Base-by-base conservation (phyloP, 2,329 filamentous ascomycete genomes). In the Colletotrichum chrysophilum region DNA sequence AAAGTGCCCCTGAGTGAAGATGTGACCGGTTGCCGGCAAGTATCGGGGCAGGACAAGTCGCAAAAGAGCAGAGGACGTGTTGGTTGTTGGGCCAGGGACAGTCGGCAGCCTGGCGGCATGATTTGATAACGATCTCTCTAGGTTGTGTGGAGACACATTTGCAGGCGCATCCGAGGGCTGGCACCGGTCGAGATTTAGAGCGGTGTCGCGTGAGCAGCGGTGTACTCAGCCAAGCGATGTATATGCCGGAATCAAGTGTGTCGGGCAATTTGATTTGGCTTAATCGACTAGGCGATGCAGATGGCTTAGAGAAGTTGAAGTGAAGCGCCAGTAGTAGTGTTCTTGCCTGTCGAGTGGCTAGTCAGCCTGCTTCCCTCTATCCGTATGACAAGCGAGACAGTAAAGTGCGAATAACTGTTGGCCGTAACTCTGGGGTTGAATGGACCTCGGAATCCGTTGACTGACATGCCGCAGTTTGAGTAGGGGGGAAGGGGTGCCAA, bases 121-220 rank as follows among this genome's bases (percentile, higher is more conserved):
- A 38, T 66, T 67, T 55, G 43, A 67, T 67, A 48, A 28, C 10
- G 26, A 62, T 34, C 48, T 55, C 21, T 70, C 34, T 71, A 66
- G 71, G 71, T 55, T 38, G 67, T 34, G 71, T 66, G 68, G 69
- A 61, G 69, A 56, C 55, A n/a, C 18, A 32, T 43, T 64, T 32
- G 43, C 55, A 21, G 36, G 32, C 48, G 32, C 52, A 16, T 34
- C 66, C 66, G 55, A 71, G 30, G 16, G 36, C 52, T 71, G 61
- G 67, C 28, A 48, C 60, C 13, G 56, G 38, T 26, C 28, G 21
- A 55, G 38, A 52, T 26, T 52, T 18, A 56, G 70, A 68, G 60
- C 70, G 58, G 64, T 68, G 73, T 72, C 73, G 70, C 64, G 73
- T 73, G 70, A 73, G 73, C 73, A 68, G 73, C 34, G 70, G 64